Evolutionary conservation across 1,284 basidiomycete genomes (phyloP), one percentile per base, ranked within the genome.

Genomic region (Fomitopsis pinicola): DNA sequence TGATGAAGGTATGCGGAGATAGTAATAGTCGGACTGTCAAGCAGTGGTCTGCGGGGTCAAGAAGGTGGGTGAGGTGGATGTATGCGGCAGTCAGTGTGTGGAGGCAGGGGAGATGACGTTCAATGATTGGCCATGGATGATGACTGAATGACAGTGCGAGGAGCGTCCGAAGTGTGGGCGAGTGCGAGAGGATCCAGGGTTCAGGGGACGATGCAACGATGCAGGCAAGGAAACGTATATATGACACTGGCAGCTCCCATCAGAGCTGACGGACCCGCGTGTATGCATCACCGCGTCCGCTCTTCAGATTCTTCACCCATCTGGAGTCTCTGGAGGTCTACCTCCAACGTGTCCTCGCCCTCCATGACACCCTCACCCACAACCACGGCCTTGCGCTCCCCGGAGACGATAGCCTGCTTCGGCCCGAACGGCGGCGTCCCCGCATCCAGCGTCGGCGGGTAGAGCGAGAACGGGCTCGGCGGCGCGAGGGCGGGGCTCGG

Each of bases 381-480:
- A 5, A 14, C 44, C 42, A 58, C 28, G 4, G 17, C 44, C 14
- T 45, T 26, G 33, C 14, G 9, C 56, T 58, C 44, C 19, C 6
- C 56, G 44, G 19, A 30, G 15, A n/a, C 30, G 44, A 12, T n/a
- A 8, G 17, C 26, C 56, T 48, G 44, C 56, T n/a, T 42, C 44
- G 56, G 56, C 17, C 48, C 56, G 33, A 58, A 58, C 56, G 56
- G 56, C 44, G 33, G 19, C 5, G 26, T 28, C 40, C 22, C 55
- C 22, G 17, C 42, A 22, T 30, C 56, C 48, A 38, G 38, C 22
- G 48, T 42, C 30, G 64, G 59, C 19, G 70, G 69, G 59, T 73
- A 67, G 9, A 72, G 71, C 54, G 69, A 71, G 63, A 74, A 70
- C 42, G 73, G 73, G 30, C 70, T 72, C 17, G 72, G 73, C 12